phyloP scores from a whole-genome alignment of 2,329 filamentous ascomycete species.

The Biscogniauxia sp. region DNA sequence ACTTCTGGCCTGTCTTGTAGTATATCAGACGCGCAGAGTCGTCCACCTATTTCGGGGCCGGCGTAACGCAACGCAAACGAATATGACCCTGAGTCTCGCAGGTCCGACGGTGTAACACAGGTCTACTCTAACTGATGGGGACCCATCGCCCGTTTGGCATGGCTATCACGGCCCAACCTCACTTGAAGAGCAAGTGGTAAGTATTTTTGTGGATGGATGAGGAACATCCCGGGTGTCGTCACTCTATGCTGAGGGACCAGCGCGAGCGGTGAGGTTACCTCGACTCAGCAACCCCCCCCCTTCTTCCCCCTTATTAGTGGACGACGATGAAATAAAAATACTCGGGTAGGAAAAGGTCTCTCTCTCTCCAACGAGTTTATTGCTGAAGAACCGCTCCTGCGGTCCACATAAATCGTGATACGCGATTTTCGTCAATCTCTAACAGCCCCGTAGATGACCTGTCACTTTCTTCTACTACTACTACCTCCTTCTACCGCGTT shows the following conservation, averaged over 20 bases:
- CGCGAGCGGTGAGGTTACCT: conserved; percentile 7
- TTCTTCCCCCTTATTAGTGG: background rate
- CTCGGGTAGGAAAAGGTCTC: conserved; percentile 7
- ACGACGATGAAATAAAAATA: conserved; percentile 4
- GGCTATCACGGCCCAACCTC: conserved; percentile 3
- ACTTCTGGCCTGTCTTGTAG: background rate
- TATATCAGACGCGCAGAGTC: background rate
- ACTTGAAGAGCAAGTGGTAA: background rate
- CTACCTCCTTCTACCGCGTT: too few species aligned
- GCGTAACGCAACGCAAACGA: conserved; percentile 16
- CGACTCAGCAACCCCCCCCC: conserved; percentile 7
- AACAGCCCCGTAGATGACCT: conserved; percentile 18
- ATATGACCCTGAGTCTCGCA: conserved; percentile 5
- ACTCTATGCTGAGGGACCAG: conserved; percentile 1
- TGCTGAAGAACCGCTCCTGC: background rate
- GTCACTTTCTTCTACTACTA: conserved; percentile 11
- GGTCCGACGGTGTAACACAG: conserved; percentile 10
- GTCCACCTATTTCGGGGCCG: background rate
- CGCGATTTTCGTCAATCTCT: conserved; percentile 16
- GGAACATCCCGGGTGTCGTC: conserved; percentile 1
- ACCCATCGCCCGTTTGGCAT: conserved; percentile 7
- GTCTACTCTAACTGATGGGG: conserved; percentile 8
- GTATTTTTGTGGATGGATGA: conserved; percentile 4
- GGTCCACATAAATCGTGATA: conserved; percentile 1
- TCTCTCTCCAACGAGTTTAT: background rate